Evolutionary conservation across 371 early-diverging fungal species (phyloP), one percentile per base, ranked within the genome.

Genomic region (Mucor lusitanicus): DNA sequence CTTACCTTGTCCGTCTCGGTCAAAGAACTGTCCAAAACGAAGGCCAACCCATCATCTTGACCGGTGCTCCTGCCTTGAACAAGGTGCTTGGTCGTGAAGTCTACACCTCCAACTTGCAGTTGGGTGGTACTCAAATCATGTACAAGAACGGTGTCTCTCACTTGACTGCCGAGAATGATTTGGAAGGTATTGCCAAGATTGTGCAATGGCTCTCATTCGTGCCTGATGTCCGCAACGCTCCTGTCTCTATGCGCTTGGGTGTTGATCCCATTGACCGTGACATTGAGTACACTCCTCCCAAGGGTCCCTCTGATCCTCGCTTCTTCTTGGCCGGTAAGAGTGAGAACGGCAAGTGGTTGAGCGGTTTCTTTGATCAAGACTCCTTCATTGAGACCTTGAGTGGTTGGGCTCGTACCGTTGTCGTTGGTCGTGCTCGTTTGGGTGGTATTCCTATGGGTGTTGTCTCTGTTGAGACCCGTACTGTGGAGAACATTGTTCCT

Each of bases 101-200:
- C 3, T 99, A 99, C 84, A 92, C 97, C 13, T 96, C 94, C 69
- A 99, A 99, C 86, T 77, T 98, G 78, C 98, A 99, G 80, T 88
- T 99, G 42, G 99, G 99, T 73, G 99, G 99, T 59, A 95, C 97
- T 23, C 97, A 97, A 79, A 97, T 99, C 85, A 97, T 99, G 97
- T 92, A 92, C 89, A 93, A 92, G 85, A 99, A 99, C 85, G 99
- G 99, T 71, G 95, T 99, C 7, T 95, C 96, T 39, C 99, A 99
- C 71, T 84, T 95, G 76, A 94, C 94, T 7, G 99, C 97, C 40
- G 88, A 94, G 68, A 94, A 98, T 75, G 99, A 99, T 76, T 87
- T 96, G 67, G 89, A 93, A 66, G 98, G 97, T 73, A 92, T 99
- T 60, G 78, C 79, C 69, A 93, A 97, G 88, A 95, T 98, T 70